Evolutionary conservation across 768 basidiomycete species (phyloP), one percentile per base, ranked within the genome.

Genomic region (Boletellus ananas): DNA sequence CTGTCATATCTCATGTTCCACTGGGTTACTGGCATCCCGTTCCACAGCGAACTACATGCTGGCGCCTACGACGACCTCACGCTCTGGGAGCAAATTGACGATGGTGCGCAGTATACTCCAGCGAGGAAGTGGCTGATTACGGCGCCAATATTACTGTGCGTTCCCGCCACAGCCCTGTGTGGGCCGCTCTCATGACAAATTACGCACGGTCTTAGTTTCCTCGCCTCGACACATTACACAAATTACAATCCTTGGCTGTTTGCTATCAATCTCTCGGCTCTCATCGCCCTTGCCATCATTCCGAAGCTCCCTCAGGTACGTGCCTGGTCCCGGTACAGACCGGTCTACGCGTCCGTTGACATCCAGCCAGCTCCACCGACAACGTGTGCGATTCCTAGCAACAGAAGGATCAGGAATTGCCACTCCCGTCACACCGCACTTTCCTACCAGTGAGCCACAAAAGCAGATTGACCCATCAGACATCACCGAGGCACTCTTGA

Each of bases 31-130:
- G 95, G 95, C 47, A 93, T 95, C 37, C 95, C 95, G 8, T 98
- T 98, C 68, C 87, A 93, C 61, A 85, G 82, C 49, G 84, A 89
- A 52, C 73, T 87, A 38, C 88, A 91, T 59, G 87, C 85, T 11
- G 96, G 96, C 20, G 96, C 93, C 12, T 99, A 95, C 70, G 96
- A 98, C 67, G 92, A 97, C 60, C 79, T 98, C 42, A 98, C 96
- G 0, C 74, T 99, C 27, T 99, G 96, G 96, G 96, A 99, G 65
- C 96, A 99, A 76, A 99, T 99, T 43, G 96, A 99, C 69, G 88
- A 90, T 43, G 96, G 96, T 34, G 96, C 94, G 1, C 96, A 98
- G 63, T 96, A 98, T 70, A 99, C 96, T 6, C 96, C 96, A 1
- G 86, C 96, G 6, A 96, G 92, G 75, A 99, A 99, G 67, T 98